Evolutionary conservation across 352 stramenopile genomes (phyloP).

Genomic region (Phytopythium litorale): DNA sequence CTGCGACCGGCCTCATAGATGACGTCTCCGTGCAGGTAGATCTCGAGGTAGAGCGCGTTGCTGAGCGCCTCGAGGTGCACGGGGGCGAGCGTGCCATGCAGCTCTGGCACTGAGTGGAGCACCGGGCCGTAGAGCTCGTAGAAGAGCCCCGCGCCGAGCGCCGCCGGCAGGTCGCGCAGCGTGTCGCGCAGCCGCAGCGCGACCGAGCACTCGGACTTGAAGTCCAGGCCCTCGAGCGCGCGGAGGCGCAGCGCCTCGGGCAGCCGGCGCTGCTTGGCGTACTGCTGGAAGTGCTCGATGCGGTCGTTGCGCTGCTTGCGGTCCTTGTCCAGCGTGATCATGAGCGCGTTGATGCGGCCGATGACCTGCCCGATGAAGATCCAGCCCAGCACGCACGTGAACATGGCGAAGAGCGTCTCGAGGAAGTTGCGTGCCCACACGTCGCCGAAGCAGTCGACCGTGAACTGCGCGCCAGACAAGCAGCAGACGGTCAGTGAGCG

Average conservation of each 20-base stretch:
- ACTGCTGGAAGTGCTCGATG: conserved; percentile 66
- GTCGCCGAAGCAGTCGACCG: conserved; percentile 73
- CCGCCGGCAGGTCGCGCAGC: conserved; percentile 40
- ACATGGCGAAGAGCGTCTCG: conserved; percentile 51
- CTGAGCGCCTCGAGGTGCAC: conserved; percentile 50
- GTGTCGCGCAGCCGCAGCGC: conserved; percentile 31
- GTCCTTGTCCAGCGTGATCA: conserved; percentile 60
- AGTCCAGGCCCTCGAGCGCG: conserved; percentile 41
- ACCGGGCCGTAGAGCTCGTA: conserved; percentile 49
- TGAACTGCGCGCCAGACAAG: conserved; percentile 36
- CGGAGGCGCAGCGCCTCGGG: conserved; percentile 35
- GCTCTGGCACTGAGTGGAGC: conserved; percentile 30
- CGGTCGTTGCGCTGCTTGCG: conserved; percentile 46
- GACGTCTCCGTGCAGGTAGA: conserved; percentile 58
- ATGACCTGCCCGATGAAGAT: conserved; percentile 78
- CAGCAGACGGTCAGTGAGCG: not conserved
- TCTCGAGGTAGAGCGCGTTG: conserved; percentile 45
- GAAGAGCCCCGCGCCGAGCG: conserved; percentile 35
- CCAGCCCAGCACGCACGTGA: conserved; percentile 69
- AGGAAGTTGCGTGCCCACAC: conserved; percentile 60
- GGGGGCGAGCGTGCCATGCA: conserved; percentile 22
- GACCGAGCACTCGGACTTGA: conserved; percentile 52
- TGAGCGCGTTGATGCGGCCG: conserved; percentile 61
- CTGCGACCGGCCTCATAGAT: conserved; percentile 48
- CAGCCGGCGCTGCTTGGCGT: conserved; percentile 50